Evolutionary conservation across 306 rosid species (phyloP).

Genomic region (Dalbergia cochinchinensis): DNA sequence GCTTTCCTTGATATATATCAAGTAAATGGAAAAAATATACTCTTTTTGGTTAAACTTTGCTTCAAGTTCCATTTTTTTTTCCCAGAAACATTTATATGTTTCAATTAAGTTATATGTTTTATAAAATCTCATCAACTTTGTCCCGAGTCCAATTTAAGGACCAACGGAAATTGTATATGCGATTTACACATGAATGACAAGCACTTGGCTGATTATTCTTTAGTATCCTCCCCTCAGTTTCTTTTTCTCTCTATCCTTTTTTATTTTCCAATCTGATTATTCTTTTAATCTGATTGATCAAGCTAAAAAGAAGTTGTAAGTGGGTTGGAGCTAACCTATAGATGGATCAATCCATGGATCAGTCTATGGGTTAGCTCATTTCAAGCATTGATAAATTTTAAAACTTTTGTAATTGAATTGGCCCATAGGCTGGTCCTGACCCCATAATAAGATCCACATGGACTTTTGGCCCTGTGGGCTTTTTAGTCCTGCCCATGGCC

Average conservation of each 20-base stretch:
- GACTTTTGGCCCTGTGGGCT: no score
- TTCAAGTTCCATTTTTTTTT: background rate
- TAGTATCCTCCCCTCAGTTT: background rate
- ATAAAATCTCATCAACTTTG: background rate
- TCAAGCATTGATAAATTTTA: no score
- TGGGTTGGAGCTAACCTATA: no score
- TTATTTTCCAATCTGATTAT: background rate
- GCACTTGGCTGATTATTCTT: background rate
- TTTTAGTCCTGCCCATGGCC: no score
- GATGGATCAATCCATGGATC: no score
- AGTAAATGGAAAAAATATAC: background rate
- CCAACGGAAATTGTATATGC: background rate
- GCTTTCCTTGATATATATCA: background rate
- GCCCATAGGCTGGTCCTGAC: no score
- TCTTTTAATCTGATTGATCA: no score
- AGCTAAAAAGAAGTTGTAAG: no score
- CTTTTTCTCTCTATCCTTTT: background rate
- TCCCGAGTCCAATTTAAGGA: background rate
- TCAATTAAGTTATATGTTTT: background rate
- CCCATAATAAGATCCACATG: no score
- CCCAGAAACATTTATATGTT: background rate
- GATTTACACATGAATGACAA: background rate
- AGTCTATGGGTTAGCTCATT: no score
- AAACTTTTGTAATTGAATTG: no score
- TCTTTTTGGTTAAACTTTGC: background rate